These are phyloP conservation scores for Trapa bicornis DNA, from an alignment of 345 rosid genomes.

Conservation along the genomic window DNA sequence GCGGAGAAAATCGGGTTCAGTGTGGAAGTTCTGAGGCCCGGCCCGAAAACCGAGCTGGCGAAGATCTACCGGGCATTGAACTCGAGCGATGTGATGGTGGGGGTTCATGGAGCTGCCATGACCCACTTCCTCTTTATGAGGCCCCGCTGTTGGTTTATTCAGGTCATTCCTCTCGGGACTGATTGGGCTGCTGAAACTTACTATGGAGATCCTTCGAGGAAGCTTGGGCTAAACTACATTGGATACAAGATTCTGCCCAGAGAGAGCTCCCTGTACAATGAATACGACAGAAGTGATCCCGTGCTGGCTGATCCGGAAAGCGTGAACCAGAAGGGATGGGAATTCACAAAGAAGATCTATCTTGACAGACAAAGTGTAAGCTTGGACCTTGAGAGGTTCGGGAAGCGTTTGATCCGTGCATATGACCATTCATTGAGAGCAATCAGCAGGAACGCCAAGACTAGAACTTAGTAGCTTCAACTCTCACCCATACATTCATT, in stretches of 20 bases:
- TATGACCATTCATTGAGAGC: conserved; percentile 23
- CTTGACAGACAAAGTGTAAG: conserved; percentile 56
- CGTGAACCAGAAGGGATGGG: conserved; percentile 56
- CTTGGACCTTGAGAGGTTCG: conserved; percentile 44
- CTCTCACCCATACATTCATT: no score
- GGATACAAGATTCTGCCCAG: conserved; percentile 42
- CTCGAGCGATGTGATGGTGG: conserved; percentile 67
- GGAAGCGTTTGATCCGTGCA: conserved; percentile 40
- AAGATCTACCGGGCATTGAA: conserved; percentile 45
- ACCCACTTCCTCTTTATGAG: conserved; percentile 70
- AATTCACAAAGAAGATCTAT: conserved; percentile 61
- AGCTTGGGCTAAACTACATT: conserved; percentile 59
- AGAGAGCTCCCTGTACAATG: conserved; percentile 59
- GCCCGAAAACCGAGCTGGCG: conserved; percentile 46
- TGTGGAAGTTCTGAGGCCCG: conserved; percentile 49
- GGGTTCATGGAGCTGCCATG: conserved; percentile 94
- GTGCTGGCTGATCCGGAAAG: conserved; percentile 51
- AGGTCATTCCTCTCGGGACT: conserved; percentile 69
- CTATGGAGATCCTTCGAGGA: conserved; percentile 71
- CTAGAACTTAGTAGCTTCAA: not conserved
- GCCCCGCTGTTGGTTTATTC: conserved; percentile 62
- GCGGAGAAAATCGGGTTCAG: conserved; percentile 49
- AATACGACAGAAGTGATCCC: conserved; percentile 46
- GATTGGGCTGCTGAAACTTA: conserved; percentile 81
- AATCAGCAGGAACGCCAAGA: conserved; percentile 1